Base-by-base conservation (phyloP, 768 basidiomycete genomes). In the Hypholoma sublateritium region DNA sequence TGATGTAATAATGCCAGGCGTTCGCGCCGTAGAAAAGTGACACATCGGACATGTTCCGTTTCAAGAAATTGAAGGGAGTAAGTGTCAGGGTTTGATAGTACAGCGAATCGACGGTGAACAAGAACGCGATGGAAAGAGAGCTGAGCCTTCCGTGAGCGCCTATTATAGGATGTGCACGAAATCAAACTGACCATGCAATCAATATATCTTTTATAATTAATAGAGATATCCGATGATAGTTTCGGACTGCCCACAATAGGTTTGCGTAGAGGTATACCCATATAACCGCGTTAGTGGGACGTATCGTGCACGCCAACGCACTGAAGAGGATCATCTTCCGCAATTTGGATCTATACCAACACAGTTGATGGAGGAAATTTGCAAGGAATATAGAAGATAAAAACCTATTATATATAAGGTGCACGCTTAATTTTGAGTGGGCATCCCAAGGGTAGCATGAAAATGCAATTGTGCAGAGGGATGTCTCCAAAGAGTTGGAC, bases 11-110 rank as follows among this genome's bases (percentile, higher is more conserved):
- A 66, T 97, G 91, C 86, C 87, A 91, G 5, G 89, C 73, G 62
- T 83, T 93, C 2, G 80, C 74, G 17, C 97, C 97, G 67, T 98
- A 99, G 73, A 97, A 97, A n/a, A 88, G 74, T 0, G 97, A 96
- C 34, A 98, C 83, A 2, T 84, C 78, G 4, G 95, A 88, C 12
- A 94, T 70, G 67, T 99, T 99, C 47, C 88, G 86, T 22, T 79
- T 71, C 24, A 96, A 67, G 71, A 99, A 99, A 63, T 92, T 93
- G 39, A 90, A 68, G 1, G 90, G 82, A 0, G 95, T 94, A 62
- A 93, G 76, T 3, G 85, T 89, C 0, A 79, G 77, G 57, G 70
- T 74, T 11, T 80, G 77, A 64, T 92, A 90, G 74, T 91, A 93
- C 4, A 78, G 28, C 24, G 87, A 84, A 70, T 98, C 97, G 43